Evolutionary conservation across 192 early-diverging fungal species (phyloP).

Genomic region (Rhizophagus sp.): DNA sequence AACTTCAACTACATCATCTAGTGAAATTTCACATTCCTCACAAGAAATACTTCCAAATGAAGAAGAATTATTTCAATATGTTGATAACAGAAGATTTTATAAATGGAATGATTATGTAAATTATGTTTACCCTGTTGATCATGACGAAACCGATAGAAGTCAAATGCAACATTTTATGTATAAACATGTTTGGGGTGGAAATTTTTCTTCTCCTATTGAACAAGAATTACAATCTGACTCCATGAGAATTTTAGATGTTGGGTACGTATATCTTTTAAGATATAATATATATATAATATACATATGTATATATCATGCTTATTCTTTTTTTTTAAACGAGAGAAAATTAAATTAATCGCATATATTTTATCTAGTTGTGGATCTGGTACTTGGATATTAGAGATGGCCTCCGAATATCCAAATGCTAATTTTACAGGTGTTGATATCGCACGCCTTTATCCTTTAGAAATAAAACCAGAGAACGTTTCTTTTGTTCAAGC

Average conservation of each 20-base stretch:
- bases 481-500: slow-evolving; percentile 31
- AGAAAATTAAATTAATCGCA: not conserved
- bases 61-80: not conserved
- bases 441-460: slow-evolving; percentile 27
- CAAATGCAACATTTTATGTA: slow-evolving; percentile 37
- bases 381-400: slow-evolving; percentile 28
- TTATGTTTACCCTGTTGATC: slow-evolving; percentile 14
- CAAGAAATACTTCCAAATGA: not conserved
- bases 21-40: not conserved
- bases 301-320: no score
- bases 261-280: not conserved
- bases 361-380: not conserved
- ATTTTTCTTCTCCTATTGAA: slow-evolving; percentile 38
- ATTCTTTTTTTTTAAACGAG: not conserved
- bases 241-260: slow-evolving; percentile 15
- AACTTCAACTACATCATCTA: not conserved
- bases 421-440: slow-evolving; percentile 19
- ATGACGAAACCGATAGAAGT: slow-evolving; percentile 1
- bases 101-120: not conserved
- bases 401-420: slow-evolving; percentile 29
- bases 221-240: slow-evolving; percentile 14
- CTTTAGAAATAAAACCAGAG: slow-evolving; percentile 16
- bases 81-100: slow-evolving; percentile 12
- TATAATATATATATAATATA: no score
- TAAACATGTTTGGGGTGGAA: slow-evolving; percentile 39